A percentile compares a stretch with the other conserved stretches of the same genome.
Evolutionary conservation across 805 yeast species (phyloP).

Genomic region (Pichia sporocuriosa): DNA sequence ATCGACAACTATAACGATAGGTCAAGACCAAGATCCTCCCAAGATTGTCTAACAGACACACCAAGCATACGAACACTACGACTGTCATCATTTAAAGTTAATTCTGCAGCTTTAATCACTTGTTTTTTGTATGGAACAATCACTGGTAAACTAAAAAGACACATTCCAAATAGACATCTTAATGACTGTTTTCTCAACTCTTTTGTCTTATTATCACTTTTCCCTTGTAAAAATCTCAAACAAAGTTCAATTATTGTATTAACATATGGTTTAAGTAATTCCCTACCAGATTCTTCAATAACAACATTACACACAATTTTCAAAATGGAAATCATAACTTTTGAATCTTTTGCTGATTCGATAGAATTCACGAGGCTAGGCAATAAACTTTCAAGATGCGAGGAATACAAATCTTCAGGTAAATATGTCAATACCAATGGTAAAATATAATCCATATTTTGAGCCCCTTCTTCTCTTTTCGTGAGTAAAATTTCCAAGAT

Average conservation of each 20-base stretch:
- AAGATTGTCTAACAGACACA: slow-evolving; percentile 72
- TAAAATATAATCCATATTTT: slow-evolving; percentile 46
- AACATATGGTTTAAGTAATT: slow-evolving; percentile 9
- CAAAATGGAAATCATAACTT: slow-evolving; percentile 5
- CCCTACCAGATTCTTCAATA: slow-evolving; percentile 4
- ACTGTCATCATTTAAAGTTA: slow-evolving; percentile 63
- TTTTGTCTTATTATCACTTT: not conserved
- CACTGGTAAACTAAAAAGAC: slow-evolving; percentile 37
- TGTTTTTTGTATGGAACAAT: slow-evolving; percentile 46
- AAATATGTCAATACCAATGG: slow-evolving; percentile 69
- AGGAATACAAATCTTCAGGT: slow-evolving; percentile 14
- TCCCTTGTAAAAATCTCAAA: not conserved
- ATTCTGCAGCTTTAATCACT: slow-evolving; percentile 42
- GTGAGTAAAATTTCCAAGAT: slow-evolving; percentile 60
- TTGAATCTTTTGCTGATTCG: slow-evolving; percentile 5
- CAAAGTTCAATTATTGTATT: slow-evolving; percentile 8
- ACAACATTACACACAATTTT: slow-evolving; percentile 9
- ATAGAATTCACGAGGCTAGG: slow-evolving; percentile 11
- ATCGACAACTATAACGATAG: not conserved
- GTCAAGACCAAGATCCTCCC: slow-evolving; percentile 43
- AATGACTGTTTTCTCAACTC: slow-evolving; percentile 32
- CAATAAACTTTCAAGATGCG: slow-evolving; percentile 6
- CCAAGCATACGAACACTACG: slow-evolving; percentile 72
- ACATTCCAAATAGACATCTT: slow-evolving; percentile 42
- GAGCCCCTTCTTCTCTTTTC: slow-evolving; percentile 8